Conservation (phyloP, 2,329 filamentous ascomycete species). For the Blumeriella jaapii region DNA sequence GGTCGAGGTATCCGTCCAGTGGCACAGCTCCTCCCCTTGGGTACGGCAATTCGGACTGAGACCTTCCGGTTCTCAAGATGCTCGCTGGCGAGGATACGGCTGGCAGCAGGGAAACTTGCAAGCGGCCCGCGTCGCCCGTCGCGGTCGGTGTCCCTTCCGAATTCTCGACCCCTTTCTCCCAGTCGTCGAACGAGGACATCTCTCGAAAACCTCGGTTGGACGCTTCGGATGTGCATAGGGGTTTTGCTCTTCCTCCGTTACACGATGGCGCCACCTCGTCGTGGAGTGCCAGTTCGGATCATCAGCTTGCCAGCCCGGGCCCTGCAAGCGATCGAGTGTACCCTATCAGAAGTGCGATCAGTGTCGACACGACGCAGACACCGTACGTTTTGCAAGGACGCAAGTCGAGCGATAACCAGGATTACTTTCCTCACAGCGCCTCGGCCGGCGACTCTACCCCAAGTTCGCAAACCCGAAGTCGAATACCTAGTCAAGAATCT, state of each 20-base stretch:
- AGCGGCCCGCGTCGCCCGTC: conserved; percentile 2
- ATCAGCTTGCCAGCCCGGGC: conserved; percentile 14
- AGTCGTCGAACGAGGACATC: not conserved
- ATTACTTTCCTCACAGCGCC: conserved; percentile 14
- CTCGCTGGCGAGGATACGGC: not conserved
- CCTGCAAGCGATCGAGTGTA: conserved; percentile 19
- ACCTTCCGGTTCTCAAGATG: conserved; percentile 1
- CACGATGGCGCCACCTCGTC: conserved; percentile 9
- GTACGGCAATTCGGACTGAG: not conserved
- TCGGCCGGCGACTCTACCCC: conserved; percentile 5
- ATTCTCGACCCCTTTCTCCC: not conserved
- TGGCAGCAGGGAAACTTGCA: not conserved
- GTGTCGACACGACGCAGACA: conserved; percentile 21
- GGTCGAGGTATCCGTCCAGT: too few species aligned
- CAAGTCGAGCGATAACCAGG: conserved; percentile 11
- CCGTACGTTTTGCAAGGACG: conserved; percentile 11
- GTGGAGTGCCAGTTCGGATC: conserved; percentile 14
- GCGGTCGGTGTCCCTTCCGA: conserved; percentile 5
- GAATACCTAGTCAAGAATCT: too few species aligned
- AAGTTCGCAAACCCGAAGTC: too few species aligned
- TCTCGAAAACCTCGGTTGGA: conserved; percentile 3
- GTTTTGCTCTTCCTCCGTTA: not conserved
- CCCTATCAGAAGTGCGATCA: conserved; percentile 23
- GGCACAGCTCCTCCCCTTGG: not conserved
- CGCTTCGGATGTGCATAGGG: conserved; percentile 7